Percentiles rank a stretch among this genome's conserved stretches.
phyloP scores from a whole-genome alignment of 495 filamentous ascomycete genomes.

The Hypoxylon fuscum region DNA sequence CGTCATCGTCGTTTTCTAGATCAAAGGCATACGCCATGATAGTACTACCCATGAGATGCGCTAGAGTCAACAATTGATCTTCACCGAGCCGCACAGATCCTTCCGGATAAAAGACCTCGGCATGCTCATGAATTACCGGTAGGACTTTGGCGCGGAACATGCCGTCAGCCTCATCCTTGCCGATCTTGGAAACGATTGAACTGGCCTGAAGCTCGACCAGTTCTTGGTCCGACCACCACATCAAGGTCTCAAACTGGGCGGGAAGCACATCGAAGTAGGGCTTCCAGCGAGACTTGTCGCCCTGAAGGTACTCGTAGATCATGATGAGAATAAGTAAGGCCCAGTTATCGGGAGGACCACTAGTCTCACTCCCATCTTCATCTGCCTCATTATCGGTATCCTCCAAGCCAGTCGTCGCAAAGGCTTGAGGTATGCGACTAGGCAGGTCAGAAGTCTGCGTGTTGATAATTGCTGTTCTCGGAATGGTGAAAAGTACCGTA shows the following conservation, averaged over 20 bases:
- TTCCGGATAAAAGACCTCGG: conserved; percentile 60
- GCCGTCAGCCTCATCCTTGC: conserved; percentile 73
- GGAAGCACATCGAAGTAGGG: conserved; percentile 87
- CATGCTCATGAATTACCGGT: conserved; percentile 60
- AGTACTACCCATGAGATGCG: conserved; percentile 81
- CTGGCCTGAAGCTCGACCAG: conserved; percentile 79
- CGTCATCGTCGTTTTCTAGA: conserved; percentile 62
- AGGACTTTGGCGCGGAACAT: conserved; percentile 70
- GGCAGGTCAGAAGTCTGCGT: conserved; percentile 51
- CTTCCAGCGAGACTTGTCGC: conserved; percentile 72
- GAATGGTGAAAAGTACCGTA: conserved; percentile 59
- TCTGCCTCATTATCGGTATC: conserved; percentile 43
- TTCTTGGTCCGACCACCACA: conserved; percentile 85
- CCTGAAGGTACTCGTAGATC: conserved; percentile 76
- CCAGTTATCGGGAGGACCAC: conserved; percentile 53
- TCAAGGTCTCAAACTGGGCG: conserved; percentile 80
- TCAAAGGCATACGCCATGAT: conserved; percentile 98
- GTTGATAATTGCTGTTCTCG: conserved; percentile 54
- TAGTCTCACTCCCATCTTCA: conserved; percentile 39
- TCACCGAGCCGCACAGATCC: conserved; percentile 52
- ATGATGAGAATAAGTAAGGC: conserved; percentile 75
- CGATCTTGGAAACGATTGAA: conserved; percentile 79
- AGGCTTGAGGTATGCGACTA: conserved; percentile 49
- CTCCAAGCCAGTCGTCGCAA: conserved; percentile 44
- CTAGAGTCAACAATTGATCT: conserved; percentile 65